These are phyloP conservation scores for Fraxinus ornus DNA, from an alignment of 305 asterid genomes.

Conservation along the genomic window DNA sequence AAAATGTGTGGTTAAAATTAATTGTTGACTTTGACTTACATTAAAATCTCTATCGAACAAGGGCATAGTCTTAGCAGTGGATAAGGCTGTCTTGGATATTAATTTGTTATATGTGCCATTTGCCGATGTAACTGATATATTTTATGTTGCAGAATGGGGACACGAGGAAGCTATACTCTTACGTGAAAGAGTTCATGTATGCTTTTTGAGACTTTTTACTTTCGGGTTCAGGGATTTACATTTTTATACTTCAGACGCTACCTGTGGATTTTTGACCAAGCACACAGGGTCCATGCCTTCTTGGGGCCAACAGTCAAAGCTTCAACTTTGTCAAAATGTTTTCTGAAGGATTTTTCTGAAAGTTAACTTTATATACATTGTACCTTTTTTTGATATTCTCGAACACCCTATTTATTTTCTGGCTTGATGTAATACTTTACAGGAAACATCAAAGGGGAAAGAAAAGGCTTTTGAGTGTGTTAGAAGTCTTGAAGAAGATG, in stretches of 20 bases:
- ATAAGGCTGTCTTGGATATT: conserved; percentile 1
- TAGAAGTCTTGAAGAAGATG: conserved; percentile 73
- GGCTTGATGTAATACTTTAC: conserved; percentile 17
- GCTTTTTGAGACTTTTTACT: conserved; percentile 15
- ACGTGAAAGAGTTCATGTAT: conserved; percentile 54
- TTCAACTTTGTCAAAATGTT: background rate
- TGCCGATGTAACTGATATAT: conserved; percentile 9
- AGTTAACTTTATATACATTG: background rate
- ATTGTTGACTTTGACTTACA: background rate
- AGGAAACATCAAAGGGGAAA: conserved; percentile 57
- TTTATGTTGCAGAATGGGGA: conserved; percentile 48
- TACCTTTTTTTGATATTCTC: background rate
- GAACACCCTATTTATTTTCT: background rate
- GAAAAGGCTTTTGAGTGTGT: conserved; percentile 55
- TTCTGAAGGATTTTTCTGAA: background rate
- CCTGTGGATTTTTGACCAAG: background rate
- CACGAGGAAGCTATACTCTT: conserved; percentile 47
- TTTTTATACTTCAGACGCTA: background rate
- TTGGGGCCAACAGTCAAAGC: background rate
- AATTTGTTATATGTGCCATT: conserved; percentile 6
- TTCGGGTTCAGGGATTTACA: background rate
- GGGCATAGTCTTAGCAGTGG: background rate
- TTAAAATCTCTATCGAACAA: background rate
- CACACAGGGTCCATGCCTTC: background rate
- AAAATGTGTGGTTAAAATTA: background rate